A percentile compares a stretch with the other conserved stretches of the same genome.
phyloP scores from a whole-genome alignment of 805 yeast genomes.

The Hanseniaspora mollemarum region DNA sequence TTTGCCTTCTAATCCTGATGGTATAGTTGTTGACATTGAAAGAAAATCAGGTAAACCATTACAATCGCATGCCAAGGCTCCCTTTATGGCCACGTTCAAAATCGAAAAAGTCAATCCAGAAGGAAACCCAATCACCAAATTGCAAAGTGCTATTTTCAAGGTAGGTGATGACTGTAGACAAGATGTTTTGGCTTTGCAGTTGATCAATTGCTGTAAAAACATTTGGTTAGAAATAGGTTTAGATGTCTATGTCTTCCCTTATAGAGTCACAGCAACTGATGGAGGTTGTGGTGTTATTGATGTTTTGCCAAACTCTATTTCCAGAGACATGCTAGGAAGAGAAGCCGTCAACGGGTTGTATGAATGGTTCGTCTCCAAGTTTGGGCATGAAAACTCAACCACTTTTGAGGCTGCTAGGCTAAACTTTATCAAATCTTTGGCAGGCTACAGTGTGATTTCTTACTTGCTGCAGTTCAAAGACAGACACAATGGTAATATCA shows the following conservation, averaged over 20 bases:
- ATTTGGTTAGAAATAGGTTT: constrained; percentile 82
- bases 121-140: constrained; percentile 43
- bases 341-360: constrained; percentile 96
- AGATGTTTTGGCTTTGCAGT: constrained; percentile 85
- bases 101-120: constrained; percentile 46
- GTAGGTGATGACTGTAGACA: constrained; percentile 99
- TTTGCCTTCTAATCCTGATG: constrained; percentile 93
- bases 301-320: constrained; percentile 86
- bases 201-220: constrained; percentile 80
- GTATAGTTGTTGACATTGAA: constrained; percentile 81
- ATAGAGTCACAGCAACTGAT: constrained; percentile 94
- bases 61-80: constrained; percentile 98
- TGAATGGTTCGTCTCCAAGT: constrained; percentile 81
- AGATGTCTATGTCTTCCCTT: constrained; percentile 83
- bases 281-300: constrained; percentile 99
- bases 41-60: constrained; percentile 86
- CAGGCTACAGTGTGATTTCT: constrained; percentile 87
- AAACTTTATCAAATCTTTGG: constrained; percentile 84
- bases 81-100: constrained; percentile 91
- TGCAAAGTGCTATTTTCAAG: constrained; percentile 95
- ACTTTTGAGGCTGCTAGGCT: constrained; percentile 86
- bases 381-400: constrained; percentile 85
- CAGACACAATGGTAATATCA: constrained; percentile 94
- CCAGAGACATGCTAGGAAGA: constrained; percentile 96
- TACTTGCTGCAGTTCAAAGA: constrained; percentile 89